Evolutionary conservation across 352 stramenopile species (phyloP), one percentile per base, ranked within the genome.

Genomic region (Phytophthora hybrid): DNA sequence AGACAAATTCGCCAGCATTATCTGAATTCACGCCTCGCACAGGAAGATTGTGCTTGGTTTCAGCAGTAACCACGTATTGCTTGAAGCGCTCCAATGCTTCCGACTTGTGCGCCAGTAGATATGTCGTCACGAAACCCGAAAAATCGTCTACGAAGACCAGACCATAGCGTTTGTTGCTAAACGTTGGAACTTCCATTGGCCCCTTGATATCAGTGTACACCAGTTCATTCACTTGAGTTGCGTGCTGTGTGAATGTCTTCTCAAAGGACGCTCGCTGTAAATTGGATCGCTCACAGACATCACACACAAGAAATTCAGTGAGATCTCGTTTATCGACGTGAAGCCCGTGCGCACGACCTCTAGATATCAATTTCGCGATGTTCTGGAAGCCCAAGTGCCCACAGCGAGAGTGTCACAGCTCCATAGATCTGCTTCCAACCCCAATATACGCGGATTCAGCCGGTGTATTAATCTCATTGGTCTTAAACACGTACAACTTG

Each of bases 161-260:
- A 3, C 64, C 59, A n/a, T 73, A 69, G 8, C 18, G 41, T 9
- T 63, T 59, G 0, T 16, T 0, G 14, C 53, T 49, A 41, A 73
- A 53, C 3, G 39, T 37, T 31, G 53, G 39, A 7, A 59, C 39
- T 64, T 73, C 66, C 44, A 73, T 68, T 16, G 59, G 39, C 7
- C 66, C 66, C 16, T 61, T 68, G 34, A 73, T 63, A 26, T 73
- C 59, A 19, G 53, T 68, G 21, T 18, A 69, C 10, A 56, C 29
- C 6, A 66, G 39, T 18, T 72, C 51, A n/a, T 72, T 72, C 1
- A 64, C 11, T 44, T 44, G n/a, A 7, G 55, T 62, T 21, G 57
- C 57, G 16, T 72, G 56, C 9, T 41, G 3, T 8, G 65, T 66
- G 21, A 21, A 19, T 1, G 49, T 66, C 4, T 52, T 47, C 37